Evolutionary conservation across 2,329 filamentous ascomycete genomes (phyloP).

Genomic region (Ciborinia camelliae): DNA sequence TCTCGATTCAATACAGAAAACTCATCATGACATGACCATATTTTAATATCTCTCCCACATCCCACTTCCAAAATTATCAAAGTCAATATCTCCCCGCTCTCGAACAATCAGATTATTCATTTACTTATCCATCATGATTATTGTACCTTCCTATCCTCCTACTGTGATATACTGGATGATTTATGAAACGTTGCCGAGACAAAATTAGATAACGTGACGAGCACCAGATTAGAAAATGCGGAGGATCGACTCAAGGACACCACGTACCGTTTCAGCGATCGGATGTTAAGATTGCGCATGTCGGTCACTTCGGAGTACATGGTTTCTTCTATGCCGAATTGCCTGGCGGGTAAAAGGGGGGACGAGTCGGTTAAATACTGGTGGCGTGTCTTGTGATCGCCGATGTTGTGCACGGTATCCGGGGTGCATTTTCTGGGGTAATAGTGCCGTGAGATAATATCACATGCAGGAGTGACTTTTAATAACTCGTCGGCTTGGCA

Average conservation of each 20-base stretch:
- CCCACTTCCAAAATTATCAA: too few relatives aligned
- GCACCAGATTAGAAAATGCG: neutral
- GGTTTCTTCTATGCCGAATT: neutral
- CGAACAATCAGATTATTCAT: too few relatives aligned
- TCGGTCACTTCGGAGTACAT: neutral
- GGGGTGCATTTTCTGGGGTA: slow-evolving; percentile 10
- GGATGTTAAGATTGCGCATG: neutral
- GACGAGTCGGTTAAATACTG: slow-evolving; percentile 4
- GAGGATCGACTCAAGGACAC: neutral
- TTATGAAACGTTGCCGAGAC: too few relatives aligned
- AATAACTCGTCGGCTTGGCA: neutral
- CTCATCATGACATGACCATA: neutral
- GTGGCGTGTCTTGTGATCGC: slow-evolving; percentile 9
- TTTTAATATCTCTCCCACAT: neutral
- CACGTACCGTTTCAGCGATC: too few relatives aligned
- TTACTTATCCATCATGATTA: neutral
- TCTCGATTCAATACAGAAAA: too few relatives aligned
- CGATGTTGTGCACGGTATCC: neutral
- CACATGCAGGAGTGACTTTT: slow-evolving; percentile 9
- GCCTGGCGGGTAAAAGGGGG: slow-evolving; percentile 7
- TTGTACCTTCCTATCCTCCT: neutral
- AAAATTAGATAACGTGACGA: too few relatives aligned
- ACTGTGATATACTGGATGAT: too few relatives aligned
- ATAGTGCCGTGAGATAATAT: neutral
- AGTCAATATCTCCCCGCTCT: neutral